Evolutionary conservation across 1,139 yeast species (phyloP), one percentile per base, ranked within the genome.

Genomic region (Sugiyamaella neomexicana): DNA sequence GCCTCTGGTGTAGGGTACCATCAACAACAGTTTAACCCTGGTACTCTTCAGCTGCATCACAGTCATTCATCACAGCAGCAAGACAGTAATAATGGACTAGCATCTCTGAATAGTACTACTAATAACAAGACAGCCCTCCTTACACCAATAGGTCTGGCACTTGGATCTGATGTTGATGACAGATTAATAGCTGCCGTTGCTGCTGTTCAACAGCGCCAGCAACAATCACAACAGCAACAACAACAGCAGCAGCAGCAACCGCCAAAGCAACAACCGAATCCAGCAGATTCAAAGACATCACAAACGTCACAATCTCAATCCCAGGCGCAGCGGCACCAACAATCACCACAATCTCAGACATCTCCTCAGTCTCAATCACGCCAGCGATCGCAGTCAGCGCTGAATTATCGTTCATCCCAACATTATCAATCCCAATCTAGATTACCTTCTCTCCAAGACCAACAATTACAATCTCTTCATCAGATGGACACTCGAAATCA

Each of bases 141-240:
- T 3, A 27, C 49, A 12, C 49, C 49, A 4, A 45, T 45, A 4
- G 49, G 62, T 15, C 51, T 63, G 57, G 80, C 78, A 49, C 69
- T 79, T 52, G 72, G 78, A 2, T 72, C 77, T 49, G 82, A 79
- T 58, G 78, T 72, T 29, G 78, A 75, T 53, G 64, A 69, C 12
- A 82, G 83, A 48, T 77, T 84, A 10, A 79, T 84, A 55, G 89
- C 86, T 0, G 88, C 84, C 2, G 86, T 84, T 1, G 86, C 83
- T 60, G 83, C 83, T 46, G 87, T 83, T 39, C 61, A 63, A 32
- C 64, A 58, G 20, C 55, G 42, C 17, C 59, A 49, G 41, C 56
- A 46, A 25, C 49, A 45, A n/a, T 16, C n/a, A 16, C 31, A 25
- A n/a, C 49, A 29, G 8, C 13, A 16, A 32, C 25, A 32, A 25